These are phyloP conservation scores for Arabis alpina DNA, from an alignment of 345 rosid genomes.

Conservation along the genomic window DNA sequence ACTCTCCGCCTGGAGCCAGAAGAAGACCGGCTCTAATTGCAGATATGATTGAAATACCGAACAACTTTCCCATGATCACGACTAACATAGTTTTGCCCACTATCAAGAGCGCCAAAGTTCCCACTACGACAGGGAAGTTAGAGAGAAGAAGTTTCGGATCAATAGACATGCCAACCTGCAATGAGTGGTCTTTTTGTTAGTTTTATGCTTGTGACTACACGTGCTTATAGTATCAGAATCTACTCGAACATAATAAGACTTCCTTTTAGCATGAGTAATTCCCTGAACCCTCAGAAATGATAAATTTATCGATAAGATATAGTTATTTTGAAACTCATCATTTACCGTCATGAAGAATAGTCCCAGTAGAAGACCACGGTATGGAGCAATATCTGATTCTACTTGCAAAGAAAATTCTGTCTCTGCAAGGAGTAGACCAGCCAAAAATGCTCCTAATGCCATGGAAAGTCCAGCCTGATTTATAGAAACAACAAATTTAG, in stretches of 20 bases:
- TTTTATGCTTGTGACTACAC: slow-evolving; percentile 25
- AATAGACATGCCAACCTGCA: slow-evolving; percentile 99
- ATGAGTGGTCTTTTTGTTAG: slow-evolving; percentile 40
- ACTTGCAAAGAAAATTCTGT: slow-evolving; percentile 99
- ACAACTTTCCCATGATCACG: slow-evolving; percentile 69
- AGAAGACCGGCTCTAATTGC: slow-evolving; percentile 91
- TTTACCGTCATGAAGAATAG: slow-evolving; percentile 99
- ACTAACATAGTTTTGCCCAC: slow-evolving; percentile 86
- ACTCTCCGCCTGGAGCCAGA: slow-evolving; percentile 99
- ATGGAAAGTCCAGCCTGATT: slow-evolving; percentile 98
- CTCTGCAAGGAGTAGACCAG: slow-evolving; percentile 99
- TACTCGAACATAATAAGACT: neutral
- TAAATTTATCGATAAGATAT: neutral
- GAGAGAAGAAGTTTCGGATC: slow-evolving; percentile 95
- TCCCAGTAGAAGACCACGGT: slow-evolving; percentile 95
- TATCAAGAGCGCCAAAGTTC: slow-evolving; percentile 79
- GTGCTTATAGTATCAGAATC: slow-evolving; percentile 2
- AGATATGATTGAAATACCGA: slow-evolving; percentile 88
- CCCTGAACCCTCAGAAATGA: slow-evolving; percentile 14
- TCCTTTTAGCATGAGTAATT: neutral
- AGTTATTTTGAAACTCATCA: slow-evolving; percentile 22
- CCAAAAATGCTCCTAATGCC: slow-evolving; percentile 99
- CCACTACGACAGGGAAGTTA: slow-evolving; percentile 81
- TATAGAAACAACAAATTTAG: slow-evolving; percentile 26
- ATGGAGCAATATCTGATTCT: slow-evolving; percentile 99